Conservation (phyloP, 257 asterid species). For the Vinca minor region DNA sequence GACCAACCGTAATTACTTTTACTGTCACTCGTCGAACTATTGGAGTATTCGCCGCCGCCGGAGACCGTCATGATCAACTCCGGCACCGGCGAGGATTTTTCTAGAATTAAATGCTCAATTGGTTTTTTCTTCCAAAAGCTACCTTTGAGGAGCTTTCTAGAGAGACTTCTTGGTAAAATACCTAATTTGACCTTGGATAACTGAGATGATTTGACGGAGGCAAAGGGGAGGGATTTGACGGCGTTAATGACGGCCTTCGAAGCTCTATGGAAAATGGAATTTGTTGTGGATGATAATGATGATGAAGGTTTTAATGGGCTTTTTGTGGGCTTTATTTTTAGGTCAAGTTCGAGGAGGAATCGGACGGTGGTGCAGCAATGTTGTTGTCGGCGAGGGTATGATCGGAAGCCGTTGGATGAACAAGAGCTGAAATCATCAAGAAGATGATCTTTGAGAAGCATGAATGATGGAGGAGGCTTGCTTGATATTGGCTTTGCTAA, state of each 20-base stretch:
- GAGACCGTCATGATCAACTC: neutral
- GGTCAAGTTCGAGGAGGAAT: slow-evolving; percentile 34
- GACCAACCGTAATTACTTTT: slow-evolving; percentile 47
- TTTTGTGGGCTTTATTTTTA: slow-evolving; percentile 16
- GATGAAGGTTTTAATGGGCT: slow-evolving; percentile 28
- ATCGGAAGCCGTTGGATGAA: slow-evolving; percentile 42
- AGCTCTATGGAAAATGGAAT: slow-evolving; percentile 34
- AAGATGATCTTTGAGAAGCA: slow-evolving; percentile 37
- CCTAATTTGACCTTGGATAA: slow-evolving; percentile 16
- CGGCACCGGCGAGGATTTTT: slow-evolving; percentile 23
- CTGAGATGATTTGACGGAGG: slow-evolving; percentile 17
- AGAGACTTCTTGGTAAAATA: slow-evolving; percentile 40
- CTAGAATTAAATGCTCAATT: slow-evolving; percentile 30
- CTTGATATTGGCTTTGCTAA: slow-evolving; percentile 15
- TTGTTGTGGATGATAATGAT: slow-evolving; percentile 11
- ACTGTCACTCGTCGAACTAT: slow-evolving; percentile 24
- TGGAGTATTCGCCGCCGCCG: slow-evolving; percentile 15
- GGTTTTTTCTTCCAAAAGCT: slow-evolving; percentile 55
- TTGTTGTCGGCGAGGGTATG: slow-evolving; percentile 28
- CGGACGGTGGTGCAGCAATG: slow-evolving; percentile 37
- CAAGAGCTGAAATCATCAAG: slow-evolving; percentile 43
- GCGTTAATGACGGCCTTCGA: slow-evolving; percentile 44
- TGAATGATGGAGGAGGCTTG: slow-evolving; percentile 18
- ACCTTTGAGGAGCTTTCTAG: slow-evolving; percentile 37
- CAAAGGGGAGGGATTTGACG: slow-evolving; percentile 44